Conservation (phyloP, 257 asterid species). For the Salvia rosmarinus region DNA sequence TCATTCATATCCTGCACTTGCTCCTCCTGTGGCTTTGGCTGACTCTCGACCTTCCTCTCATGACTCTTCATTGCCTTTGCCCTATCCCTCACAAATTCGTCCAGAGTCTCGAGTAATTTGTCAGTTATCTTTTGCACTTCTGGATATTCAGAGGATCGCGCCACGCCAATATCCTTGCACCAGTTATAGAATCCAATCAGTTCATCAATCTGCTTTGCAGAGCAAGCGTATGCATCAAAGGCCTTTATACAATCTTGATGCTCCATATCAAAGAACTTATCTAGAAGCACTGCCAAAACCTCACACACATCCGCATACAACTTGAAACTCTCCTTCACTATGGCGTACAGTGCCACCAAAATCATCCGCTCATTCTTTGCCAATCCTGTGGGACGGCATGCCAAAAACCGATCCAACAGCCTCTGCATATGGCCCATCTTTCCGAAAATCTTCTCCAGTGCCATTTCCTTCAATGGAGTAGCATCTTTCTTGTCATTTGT, state of each 20-base stretch:
- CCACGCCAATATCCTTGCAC: slow-evolving; percentile 80
- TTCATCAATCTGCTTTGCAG: slow-evolving; percentile 83
- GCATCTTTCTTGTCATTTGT: slow-evolving; percentile 54
- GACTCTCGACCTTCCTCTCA: slow-evolving; percentile 55
- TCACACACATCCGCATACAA: slow-evolving; percentile 77
- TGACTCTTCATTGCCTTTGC: slow-evolving; percentile 72
- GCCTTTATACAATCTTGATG: slow-evolving; percentile 76
- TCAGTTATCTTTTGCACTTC: slow-evolving; percentile 79
- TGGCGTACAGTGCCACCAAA: slow-evolving; percentile 66
- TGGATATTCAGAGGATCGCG: slow-evolving; percentile 73
- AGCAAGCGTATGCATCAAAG: slow-evolving; percentile 70
- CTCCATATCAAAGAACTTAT: slow-evolving; percentile 81
- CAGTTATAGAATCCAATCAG: slow-evolving; percentile 65
- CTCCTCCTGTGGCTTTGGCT: slow-evolving; percentile 51
- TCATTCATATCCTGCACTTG: slow-evolving; percentile 62
- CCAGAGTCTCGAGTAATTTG: slow-evolving; percentile 77
- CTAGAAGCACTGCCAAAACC: slow-evolving; percentile 72
- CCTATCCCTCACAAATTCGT: slow-evolving; percentile 86
- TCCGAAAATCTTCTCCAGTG: slow-evolving; percentile 63
- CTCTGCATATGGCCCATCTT: slow-evolving; percentile 88
- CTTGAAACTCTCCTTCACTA: slow-evolving; percentile 75
- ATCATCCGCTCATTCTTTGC: slow-evolving; percentile 80
- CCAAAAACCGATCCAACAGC: slow-evolving; percentile 70
- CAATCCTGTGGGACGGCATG: slow-evolving; percentile 71
- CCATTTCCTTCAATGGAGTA: slow-evolving; percentile 79